Evolutionary conservation across 2,329 filamentous ascomycete genomes (phyloP), one percentile per base, ranked within the genome.

Genomic region (Pyrenochaeta sp.): DNA sequence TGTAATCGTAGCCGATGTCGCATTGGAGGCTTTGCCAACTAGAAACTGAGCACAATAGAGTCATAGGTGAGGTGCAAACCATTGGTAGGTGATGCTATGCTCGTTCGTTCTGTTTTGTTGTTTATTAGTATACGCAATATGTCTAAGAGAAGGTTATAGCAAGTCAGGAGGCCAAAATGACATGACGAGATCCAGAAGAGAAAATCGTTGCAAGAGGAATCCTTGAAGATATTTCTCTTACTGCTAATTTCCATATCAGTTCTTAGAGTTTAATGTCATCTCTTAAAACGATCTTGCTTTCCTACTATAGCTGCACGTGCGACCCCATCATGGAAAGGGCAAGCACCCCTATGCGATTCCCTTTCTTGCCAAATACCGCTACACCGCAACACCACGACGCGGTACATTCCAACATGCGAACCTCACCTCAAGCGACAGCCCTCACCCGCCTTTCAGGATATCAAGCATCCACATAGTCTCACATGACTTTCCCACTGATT

Each of bases 401-500:
- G 28, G 54, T 32, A 28, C 15, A 44, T 51, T 58, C 27, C 48
- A 55, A 15, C 54, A 66, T 66, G 64, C 64, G 19, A 59, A 58
- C 28, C 28, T 30, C 28, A 59, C 61, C 63, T 70, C 69, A 63
- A 66, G 61, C 62, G 65, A 71, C 62, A 66, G 37, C 62, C 66
- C 60, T 64, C 59, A 59, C 64, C 58, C 59, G 64, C 61, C 59
- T 60, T 56, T 50, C 65, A 66, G 66, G 58, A 76, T 77, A 76
- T 73, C 65, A 63, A 76, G 70, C 74, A 77, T 77, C 64, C 68
- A 72, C 65, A 73, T 75, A 73, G 73, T 74, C 69, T 69, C 71
- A 72, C 69, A 76, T 75, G 73, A 71, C 72, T 74, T 76, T 75
- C 58, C 56, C 68, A 61, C 72, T 73, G 69, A 64, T 69, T 70